Conservation (phyloP, 2,329 filamentous ascomycete species). For the Colletotrichum melonis region DNA sequence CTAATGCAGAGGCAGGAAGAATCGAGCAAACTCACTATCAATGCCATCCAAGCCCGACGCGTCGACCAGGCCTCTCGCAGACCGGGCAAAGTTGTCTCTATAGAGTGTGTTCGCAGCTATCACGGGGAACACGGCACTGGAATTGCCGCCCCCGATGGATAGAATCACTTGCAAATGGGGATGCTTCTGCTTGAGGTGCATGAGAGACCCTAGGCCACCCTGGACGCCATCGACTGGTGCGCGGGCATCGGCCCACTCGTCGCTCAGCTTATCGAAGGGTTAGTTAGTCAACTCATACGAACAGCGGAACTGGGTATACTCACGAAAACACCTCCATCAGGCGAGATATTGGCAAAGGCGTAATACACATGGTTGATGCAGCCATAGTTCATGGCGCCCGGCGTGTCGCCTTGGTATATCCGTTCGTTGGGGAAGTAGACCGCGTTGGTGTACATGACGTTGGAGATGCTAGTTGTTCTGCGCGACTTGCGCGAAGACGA, state of each 20-base stretch:
- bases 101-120: slow-evolving; percentile 71
- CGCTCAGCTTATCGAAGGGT: slow-evolving; percentile 69
- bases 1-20: background rate
- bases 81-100: slow-evolving; percentile 77
- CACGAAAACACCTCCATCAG: slow-evolving; percentile 81
- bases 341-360: slow-evolving; percentile 80
- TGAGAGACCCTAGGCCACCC: slow-evolving; percentile 79
- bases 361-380: slow-evolving; percentile 87
- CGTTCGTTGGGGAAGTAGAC: slow-evolving; percentile 88
- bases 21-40: slow-evolving; percentile 68
- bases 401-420: slow-evolving; percentile 79
- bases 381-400: slow-evolving; percentile 78
- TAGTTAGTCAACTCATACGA: slow-evolving; percentile 18
- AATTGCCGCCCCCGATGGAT: slow-evolving; percentile 77
- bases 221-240: slow-evolving; percentile 78
- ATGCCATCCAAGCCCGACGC: slow-evolving; percentile 72
- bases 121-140: slow-evolving; percentile 73
- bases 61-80: slow-evolving; percentile 74
- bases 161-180: slow-evolving; percentile 79
- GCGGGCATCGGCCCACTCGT: slow-evolving; percentile 81
- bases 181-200: slow-evolving; percentile 77
- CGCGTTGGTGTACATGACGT: slow-evolving; percentile 75
- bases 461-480: slow-evolving; percentile 56
- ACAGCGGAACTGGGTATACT: slow-evolving; percentile 46
- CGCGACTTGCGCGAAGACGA: slow-evolving; percentile 59